A percentile compares a stretch with the other conserved stretches of the same genome.
phyloP scores from a whole-genome alignment of 352 stramenopile genomes.

The Elongisporangium senticosum region DNA sequence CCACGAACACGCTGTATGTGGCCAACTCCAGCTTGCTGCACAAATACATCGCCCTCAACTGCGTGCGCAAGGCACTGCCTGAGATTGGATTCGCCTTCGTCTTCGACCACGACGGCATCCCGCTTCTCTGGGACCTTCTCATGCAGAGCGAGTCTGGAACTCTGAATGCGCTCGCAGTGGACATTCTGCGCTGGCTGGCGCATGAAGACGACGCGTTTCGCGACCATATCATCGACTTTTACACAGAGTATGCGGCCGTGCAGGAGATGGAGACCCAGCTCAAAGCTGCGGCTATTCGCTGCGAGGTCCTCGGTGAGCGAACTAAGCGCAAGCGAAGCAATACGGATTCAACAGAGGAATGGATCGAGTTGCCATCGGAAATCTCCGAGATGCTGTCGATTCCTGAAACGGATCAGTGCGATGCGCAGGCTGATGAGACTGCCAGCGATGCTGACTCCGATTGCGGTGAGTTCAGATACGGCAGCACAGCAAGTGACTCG shows the following conservation, averaged over 20 bases:
- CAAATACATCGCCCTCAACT: background rate
- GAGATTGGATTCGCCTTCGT: background rate
- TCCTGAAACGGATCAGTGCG: background rate
- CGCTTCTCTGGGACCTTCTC: background rate
- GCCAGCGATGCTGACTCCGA: background rate
- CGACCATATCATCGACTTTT: background rate
- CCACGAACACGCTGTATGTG: background rate
- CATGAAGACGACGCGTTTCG: background rate
- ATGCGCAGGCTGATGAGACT: background rate
- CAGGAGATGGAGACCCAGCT: background rate
- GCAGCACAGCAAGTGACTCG: background rate
- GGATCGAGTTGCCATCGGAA: background rate
- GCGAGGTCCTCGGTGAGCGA: background rate
- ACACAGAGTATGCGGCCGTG: background rate
- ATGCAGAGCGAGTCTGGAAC: background rate
- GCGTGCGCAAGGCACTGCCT: background rate
- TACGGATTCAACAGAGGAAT: background rate
- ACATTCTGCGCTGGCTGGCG: background rate
- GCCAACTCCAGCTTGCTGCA: background rate
- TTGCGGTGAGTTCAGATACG: background rate
- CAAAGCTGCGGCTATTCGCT: background rate
- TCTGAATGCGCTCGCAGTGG: background rate
- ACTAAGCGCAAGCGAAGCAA: background rate
- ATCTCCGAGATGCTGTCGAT: background rate
- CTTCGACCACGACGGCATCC: background rate